These are phyloP conservation scores for Galeopsis tetrahit DNA, from an alignment of 257 asterid species.

Conservation along the genomic window DNA sequence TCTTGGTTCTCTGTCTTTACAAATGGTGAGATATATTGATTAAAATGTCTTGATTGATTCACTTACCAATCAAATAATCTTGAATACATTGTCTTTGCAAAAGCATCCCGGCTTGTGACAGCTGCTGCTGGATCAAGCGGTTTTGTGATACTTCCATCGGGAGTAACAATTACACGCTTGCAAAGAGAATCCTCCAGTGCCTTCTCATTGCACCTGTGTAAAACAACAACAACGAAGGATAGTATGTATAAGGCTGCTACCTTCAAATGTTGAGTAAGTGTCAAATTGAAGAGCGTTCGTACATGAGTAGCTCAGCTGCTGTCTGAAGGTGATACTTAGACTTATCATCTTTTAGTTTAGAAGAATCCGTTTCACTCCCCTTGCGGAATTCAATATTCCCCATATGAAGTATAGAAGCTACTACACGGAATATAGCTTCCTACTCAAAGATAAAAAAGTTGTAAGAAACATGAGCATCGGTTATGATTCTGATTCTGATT, in stretches of 20 bases:
- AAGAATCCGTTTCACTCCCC: slow-evolving; percentile 84
- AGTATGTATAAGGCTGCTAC: slow-evolving; percentile 12
- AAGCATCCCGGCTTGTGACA: slow-evolving; percentile 86
- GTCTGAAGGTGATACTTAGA: slow-evolving; percentile 75
- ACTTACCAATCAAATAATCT: slow-evolving; percentile 93
- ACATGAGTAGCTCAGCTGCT: slow-evolving; percentile 89
- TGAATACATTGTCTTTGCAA: slow-evolving; percentile 91
- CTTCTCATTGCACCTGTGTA: slow-evolving; percentile 71
- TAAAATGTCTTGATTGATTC: slow-evolving; percentile 9
- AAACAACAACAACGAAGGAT: slow-evolving; percentile 19
- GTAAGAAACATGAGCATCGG: slow-evolving; percentile 14
- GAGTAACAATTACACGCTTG: slow-evolving; percentile 91
- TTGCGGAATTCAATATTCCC: slow-evolving; percentile 81
- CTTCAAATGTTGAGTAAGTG: slow-evolving; percentile 3
- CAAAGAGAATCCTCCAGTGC: slow-evolving; percentile 86
- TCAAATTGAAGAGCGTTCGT: slow-evolving; percentile 38
- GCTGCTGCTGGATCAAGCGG: slow-evolving; percentile 93
- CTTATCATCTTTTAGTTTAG: slow-evolving; percentile 76
- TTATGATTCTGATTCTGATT: background rate
- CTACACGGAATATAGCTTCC: slow-evolving; percentile 96
- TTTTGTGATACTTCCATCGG: slow-evolving; percentile 92
- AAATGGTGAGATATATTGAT: slow-evolving; percentile 10
- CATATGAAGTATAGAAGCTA: slow-evolving; percentile 94
- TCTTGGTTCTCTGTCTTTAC: slow-evolving; percentile 18
- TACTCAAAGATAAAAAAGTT: slow-evolving; percentile 24